phyloP scores from a whole-genome alignment of 352 stramenopile genomes.

The Pelagophyceae sp. region DNA sequence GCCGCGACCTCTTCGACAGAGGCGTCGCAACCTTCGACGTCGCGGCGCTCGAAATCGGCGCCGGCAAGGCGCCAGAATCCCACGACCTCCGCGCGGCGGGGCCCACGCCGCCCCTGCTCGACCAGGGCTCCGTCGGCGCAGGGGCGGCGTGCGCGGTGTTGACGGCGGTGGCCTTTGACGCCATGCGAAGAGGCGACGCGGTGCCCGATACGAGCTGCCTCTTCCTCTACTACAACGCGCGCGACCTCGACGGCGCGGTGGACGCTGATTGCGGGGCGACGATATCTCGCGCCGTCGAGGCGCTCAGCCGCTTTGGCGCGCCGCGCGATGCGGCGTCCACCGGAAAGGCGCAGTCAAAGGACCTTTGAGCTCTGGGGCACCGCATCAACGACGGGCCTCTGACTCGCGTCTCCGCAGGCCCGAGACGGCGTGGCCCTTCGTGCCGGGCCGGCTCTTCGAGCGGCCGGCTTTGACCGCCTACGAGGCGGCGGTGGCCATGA shows the following conservation, averaged over 20 bases:
- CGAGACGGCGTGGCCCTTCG: not conserved
- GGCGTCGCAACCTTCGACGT: not conserved
- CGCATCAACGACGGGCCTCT: too few species aligned
- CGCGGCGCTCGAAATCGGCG: not conserved
- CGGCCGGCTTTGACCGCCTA: not conserved
- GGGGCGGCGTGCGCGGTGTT: not conserved
- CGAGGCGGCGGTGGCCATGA: too few species aligned
- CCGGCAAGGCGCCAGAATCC: not conserved
- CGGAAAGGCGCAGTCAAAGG: too few species aligned
- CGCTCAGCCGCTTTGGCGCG: too few species aligned
- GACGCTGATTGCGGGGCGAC: not conserved
- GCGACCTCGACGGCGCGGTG: not conserved
- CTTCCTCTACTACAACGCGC: not conserved
- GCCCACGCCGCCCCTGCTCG: not conserved
- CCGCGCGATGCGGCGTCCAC: too few species aligned
- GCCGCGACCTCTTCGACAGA: not conserved
- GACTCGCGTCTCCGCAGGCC: too few species aligned
- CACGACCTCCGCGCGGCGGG: not conserved
- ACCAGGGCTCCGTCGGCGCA: not conserved
- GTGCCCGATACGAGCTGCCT: not conserved
- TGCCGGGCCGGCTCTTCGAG: not conserved
- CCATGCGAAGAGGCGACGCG: not conserved
- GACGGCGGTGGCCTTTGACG: not conserved
- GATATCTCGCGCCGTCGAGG: not conserved
- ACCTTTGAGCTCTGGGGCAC: too few species aligned